These are phyloP conservation scores for Cutaneotrichosporon cutaneum DNA, from an alignment of 1,284 basidiomycete genomes.

Conservation along the genomic window DNA sequence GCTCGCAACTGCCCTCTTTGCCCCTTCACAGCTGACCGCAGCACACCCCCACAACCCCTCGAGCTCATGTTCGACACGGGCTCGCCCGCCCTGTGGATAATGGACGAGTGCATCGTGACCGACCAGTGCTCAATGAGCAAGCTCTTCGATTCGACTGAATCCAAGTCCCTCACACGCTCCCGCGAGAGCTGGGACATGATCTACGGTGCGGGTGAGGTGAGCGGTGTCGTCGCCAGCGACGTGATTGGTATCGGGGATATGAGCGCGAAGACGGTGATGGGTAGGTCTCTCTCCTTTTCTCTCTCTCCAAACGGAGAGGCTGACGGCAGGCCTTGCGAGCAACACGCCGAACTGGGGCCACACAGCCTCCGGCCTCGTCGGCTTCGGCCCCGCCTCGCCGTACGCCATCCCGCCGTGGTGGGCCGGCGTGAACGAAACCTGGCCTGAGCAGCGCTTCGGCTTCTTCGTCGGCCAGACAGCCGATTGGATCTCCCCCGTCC, in stretches of 20 bases:
- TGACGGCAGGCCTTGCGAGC: not conserved
- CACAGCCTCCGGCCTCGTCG: not conserved
- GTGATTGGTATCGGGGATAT: not conserved
- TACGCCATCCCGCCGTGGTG: not conserved
- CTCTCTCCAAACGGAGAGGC: not conserved
- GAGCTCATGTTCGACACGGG: conserved; percentile 14
- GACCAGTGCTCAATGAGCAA: not conserved
- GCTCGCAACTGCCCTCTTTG: not conserved
- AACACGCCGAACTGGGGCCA: not conserved
- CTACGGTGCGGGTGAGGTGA: not conserved
- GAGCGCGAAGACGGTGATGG: not conserved
- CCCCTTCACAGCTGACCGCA: not conserved
- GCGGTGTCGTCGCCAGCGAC: not conserved
- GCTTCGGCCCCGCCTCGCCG: not conserved
- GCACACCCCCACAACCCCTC: not conserved
- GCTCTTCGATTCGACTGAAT: not conserved
- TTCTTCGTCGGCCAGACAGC: not conserved
- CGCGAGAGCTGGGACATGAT: not conserved
- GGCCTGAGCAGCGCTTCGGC: conserved; percentile 4
- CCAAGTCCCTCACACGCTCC: not conserved
- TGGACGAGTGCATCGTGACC: not conserved
- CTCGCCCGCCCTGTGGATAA: conserved; percentile 11
- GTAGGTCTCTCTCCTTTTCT: not conserved
- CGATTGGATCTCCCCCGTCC: not conserved
- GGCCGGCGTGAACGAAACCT: not conserved